A percentile compares a stretch with the other conserved stretches of the same genome.
Conservation (phyloP, 1,284 basidiomycete species). For the Ceratobasidium sp. region DNA sequence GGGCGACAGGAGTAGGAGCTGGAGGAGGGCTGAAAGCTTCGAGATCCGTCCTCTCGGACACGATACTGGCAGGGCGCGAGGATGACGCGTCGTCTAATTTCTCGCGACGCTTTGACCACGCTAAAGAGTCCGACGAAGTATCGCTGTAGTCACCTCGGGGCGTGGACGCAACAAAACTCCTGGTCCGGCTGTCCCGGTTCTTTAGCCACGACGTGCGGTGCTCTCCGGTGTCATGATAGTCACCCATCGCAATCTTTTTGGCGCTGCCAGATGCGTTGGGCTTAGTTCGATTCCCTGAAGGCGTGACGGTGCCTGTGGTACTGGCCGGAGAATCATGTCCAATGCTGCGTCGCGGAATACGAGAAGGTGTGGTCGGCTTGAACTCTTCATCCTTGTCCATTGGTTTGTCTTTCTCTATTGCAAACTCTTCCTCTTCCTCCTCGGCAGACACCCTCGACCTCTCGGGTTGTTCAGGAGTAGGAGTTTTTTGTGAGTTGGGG, state of each 20-base stretch:
- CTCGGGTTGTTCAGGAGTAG: background rate
- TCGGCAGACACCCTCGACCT: constrained; percentile 2
- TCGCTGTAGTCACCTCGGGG: constrained; percentile 42
- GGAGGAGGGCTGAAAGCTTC: constrained; percentile 34
- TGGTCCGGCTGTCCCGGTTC: constrained; percentile 31
- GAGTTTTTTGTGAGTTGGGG: background rate
- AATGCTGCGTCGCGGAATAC: constrained; percentile 30
- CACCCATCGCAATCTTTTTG: constrained; percentile 36
- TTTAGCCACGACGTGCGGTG: constrained; percentile 41
- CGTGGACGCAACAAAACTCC: constrained; percentile 29
- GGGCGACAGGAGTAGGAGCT: constrained; percentile 11
- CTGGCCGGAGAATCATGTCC: constrained; percentile 39
- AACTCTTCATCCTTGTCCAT: constrained; percentile 34
- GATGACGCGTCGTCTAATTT: background rate
- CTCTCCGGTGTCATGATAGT: constrained; percentile 38
- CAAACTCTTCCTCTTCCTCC: constrained; percentile 10
- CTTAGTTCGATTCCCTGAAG: constrained; percentile 27
- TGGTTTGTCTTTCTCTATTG: constrained; percentile 19
- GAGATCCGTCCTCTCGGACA: constrained; percentile 12
- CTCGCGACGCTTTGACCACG: constrained; percentile 29
- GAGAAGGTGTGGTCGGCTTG: constrained; percentile 39
- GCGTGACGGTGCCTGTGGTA: constrained; percentile 41
- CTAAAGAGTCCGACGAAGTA: constrained; percentile 27
- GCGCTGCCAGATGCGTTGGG: constrained; percentile 19
- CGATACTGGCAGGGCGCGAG: constrained; percentile 22